Conservation (phyloP, 2,329 filamentous ascomycete species). For the Clonostachys rosea region DNA sequence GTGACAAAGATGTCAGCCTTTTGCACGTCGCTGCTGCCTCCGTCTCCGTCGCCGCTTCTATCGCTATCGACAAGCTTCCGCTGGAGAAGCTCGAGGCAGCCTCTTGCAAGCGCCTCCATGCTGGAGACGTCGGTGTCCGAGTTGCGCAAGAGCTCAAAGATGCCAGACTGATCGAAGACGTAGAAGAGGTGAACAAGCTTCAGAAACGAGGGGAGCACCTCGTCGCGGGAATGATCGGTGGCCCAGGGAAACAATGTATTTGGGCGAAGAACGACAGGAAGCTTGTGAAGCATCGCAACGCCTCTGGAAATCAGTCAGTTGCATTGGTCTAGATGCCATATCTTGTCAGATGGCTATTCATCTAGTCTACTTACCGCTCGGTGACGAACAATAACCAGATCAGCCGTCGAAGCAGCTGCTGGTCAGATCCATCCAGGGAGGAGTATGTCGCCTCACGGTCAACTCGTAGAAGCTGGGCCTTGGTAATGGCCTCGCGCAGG, state of each 20-base stretch:
- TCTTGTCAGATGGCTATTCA: background rate
- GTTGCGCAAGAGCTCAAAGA: slow-evolving; percentile 38
- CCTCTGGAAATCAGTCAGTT: slow-evolving; percentile 20
- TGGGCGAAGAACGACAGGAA: slow-evolving; percentile 37
- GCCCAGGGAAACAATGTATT: slow-evolving; percentile 28
- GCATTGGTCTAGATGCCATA: slow-evolving; percentile 3
- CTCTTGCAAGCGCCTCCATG: slow-evolving; percentile 18
- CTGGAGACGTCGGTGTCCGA: slow-evolving; percentile 22
- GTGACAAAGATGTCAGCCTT: slow-evolving; percentile 43
- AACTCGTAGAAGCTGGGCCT: slow-evolving; percentile 42
- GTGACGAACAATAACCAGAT: slow-evolving; percentile 45
- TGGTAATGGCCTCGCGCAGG: slow-evolving; percentile 43
- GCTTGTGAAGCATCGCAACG: slow-evolving; percentile 43
- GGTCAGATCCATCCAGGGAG: slow-evolving; percentile 25
- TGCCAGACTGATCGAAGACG: slow-evolving; percentile 42
- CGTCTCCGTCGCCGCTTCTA: slow-evolving; percentile 16
- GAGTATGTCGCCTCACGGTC: slow-evolving; percentile 36
- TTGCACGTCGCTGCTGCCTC: slow-evolving; percentile 33
- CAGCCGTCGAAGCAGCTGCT: slow-evolving; percentile 37
- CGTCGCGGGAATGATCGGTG: slow-evolving; percentile 24
- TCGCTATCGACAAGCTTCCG: slow-evolving; percentile 25
- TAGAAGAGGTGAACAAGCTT: slow-evolving; percentile 44
- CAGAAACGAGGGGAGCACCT: slow-evolving; percentile 41
- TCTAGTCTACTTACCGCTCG: slow-evolving; percentile 19
- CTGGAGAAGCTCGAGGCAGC: slow-evolving; percentile 31